Base-by-base conservation (phyloP, 1,284 basidiomycete genomes). In the Sphaerobolus stellatus region DNA sequence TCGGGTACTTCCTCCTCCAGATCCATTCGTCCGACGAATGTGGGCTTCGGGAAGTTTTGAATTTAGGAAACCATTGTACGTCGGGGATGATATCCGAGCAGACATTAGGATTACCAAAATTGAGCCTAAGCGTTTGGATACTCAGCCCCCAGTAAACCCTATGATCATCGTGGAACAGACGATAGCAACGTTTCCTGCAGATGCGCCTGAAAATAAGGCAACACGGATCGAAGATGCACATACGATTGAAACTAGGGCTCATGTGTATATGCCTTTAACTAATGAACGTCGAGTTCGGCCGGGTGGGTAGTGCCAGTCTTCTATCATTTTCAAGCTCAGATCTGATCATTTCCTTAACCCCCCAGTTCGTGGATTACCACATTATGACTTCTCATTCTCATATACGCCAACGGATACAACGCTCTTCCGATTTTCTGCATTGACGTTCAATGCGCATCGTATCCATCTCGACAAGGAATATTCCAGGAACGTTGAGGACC, bases 161-260 rank as follows among this genome's bases (percentile, higher is more conserved):
- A 89, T 87, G 85, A 75, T 92, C n/a, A 92, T 92, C 61, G 84
- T 92, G 47, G 83, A 82, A 56, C 88, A 91, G 69, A 73, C 68
- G 46, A 82, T 88, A 48, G 70, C 81, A 7, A 59, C 56, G 13
- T 45, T 34, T 25, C 46, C 47, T 13, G 24, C n/a, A 6, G 38
- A 48, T 44, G 30, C 72, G 79, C 59, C 72, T 64, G 25, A 71
- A 71, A 61, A 66, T 70, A 27, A 7, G n/a, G 16, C 27, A 11
- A 4, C 3, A 11, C 27, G 24, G 34, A 60, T 54, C 4, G 68
- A 72, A 4, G 73, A 78, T 22, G 81, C 59, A 61, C 79, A 25
- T 63, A 61, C 92, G 16, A 70, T 75, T 28, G 90, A 92, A 71
- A 82, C 86, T 56, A 71, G 90, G 58, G 78, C 80, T 2, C 90